Evolutionary conservation across 1,284 basidiomycete species (phyloP), one percentile per base, ranked within the genome.

Genomic region (Phenoliferia sp.): DNA sequence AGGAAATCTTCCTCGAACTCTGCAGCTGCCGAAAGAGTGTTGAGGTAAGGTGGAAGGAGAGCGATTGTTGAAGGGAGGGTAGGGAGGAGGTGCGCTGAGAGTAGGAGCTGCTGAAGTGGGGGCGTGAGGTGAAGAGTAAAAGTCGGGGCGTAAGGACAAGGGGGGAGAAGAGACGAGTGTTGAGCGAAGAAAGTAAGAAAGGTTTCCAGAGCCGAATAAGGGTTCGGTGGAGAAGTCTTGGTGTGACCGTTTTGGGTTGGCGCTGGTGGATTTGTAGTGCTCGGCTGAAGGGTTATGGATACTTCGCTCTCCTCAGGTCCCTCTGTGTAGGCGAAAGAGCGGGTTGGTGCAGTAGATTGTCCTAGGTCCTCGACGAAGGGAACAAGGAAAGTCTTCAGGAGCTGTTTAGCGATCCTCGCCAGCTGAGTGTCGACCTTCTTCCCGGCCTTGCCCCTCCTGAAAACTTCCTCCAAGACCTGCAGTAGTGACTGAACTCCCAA

Each of bases 81-180:
- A 2, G 72, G 67, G 10, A 52, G n/a, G 36, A 73, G 64, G 55
- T 69, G 65, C 17, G 67, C 59, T 12, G 65, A 58, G 60, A 73
- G 67, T 44, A 73, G n/a, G 66, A 68, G 59, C 3, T 63, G 62
- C 33, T 71, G 72, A 17, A 73, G 39, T 0, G 67, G 61, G 15
- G 72, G 72, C 12, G 69, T 73, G 28, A 73, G 61, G 33, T 69
- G 62, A 16, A 62, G 58, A 3, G 69, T 71, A 32, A 73, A 65
- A 15, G 54, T 54, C 28, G 65, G 26, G 1, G 69, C 69, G 64
- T 68, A 67, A 32, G 59, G 55, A 0, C 66, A 71, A 1, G 67
- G 64, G 0, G 63, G 52, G 48, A 73, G 65, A 35, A 73, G 63
- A 12, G 69, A 69, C 3, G 71, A 67, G 62, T 69, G 63, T 3